phyloP scores from a whole-genome alignment of 2,329 filamentous ascomycete genomes.

The Ilyonectria sp. region DNA sequence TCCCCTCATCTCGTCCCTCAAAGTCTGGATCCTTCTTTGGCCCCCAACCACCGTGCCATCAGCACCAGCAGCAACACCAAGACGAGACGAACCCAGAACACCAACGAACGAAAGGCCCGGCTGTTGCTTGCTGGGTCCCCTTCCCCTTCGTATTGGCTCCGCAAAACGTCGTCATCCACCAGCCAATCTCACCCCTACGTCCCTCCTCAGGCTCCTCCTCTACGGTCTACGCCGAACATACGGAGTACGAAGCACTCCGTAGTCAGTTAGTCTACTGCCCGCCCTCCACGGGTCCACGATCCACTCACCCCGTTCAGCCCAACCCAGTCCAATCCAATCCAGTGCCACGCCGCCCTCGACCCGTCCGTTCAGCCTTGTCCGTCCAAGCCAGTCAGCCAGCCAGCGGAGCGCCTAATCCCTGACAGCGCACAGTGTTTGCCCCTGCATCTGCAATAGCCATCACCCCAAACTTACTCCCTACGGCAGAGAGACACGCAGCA shows the following conservation, averaged over 20 bases:
- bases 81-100: constrained; percentile 21
- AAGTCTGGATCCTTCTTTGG: constrained; percentile 24
- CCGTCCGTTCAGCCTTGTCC: constrained; percentile 35
- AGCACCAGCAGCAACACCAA: constrained; percentile 15
- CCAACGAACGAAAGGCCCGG: constrained; percentile 13
- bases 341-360: constrained; percentile 26
- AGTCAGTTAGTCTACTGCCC: background rate
- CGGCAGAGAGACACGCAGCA: constrained; percentile 47
- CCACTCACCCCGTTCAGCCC: constrained; percentile 16
- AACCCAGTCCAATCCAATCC: constrained; percentile 26
- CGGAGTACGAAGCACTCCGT: background rate
- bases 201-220: constrained; percentile 17
- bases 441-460: constrained; percentile 45
- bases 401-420: constrained; percentile 33
- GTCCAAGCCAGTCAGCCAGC: constrained; percentile 34
- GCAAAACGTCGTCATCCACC: constrained; percentile 28
- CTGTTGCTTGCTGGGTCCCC: constrained; percentile 21
- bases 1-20: constrained; percentile 25
- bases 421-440: constrained; percentile 36
- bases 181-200: constrained; percentile 24
- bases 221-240: constrained; percentile 9
- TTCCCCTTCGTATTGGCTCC: constrained; percentile 30
- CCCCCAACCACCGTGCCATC: constrained; percentile 22
- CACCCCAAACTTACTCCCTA: constrained; percentile 42
- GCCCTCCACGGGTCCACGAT: background rate